Conservation (phyloP, 2,329 filamentous ascomycete genomes). For the Aciculosporium take region DNA sequence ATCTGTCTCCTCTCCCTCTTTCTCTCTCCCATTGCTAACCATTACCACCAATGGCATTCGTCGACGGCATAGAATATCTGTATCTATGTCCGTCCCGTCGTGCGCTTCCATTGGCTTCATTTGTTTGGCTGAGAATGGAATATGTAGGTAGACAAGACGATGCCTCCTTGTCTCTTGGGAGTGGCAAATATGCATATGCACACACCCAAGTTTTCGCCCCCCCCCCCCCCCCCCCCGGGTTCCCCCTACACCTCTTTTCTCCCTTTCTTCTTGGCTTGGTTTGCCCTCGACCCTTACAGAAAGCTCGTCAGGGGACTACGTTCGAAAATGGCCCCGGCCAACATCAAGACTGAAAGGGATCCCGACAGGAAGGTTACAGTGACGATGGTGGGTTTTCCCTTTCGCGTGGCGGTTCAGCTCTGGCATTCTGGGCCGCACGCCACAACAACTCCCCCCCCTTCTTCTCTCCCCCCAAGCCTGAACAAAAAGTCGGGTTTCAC, state of each 20-base stretch:
- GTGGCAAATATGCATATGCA: not conserved
- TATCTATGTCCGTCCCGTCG: not conserved
- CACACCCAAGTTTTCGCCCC: not conserved
- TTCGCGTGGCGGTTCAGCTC: conserved; percentile 6
- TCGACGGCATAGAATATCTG: too few relatives aligned
- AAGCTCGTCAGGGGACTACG: not conserved
- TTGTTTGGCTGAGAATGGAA: not conserved
- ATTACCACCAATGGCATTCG: not conserved
- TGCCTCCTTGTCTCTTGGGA: not conserved
- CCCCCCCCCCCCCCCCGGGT: not conserved
- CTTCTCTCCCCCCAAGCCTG: not conserved
- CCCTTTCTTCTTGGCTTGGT: not conserved
- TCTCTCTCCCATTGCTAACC: not conserved
- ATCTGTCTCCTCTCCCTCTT: not conserved
- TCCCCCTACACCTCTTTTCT: not conserved
- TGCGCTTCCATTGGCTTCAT: not conserved
- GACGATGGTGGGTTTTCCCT: conserved; percentile 1
- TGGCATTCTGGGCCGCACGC: not conserved
- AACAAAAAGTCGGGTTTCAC: conserved; percentile 3
- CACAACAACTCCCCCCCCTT: too few relatives aligned
- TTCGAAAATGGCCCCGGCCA: not conserved
- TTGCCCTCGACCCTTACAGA: not conserved
- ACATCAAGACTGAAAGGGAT: conserved; percentile 1
- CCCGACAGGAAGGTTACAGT: conserved; percentile 3
- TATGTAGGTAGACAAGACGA: not conserved